Base-by-base conservation (phyloP, 2,329 filamentous ascomycete genomes). In the Colletotrichum sp. region DNA sequence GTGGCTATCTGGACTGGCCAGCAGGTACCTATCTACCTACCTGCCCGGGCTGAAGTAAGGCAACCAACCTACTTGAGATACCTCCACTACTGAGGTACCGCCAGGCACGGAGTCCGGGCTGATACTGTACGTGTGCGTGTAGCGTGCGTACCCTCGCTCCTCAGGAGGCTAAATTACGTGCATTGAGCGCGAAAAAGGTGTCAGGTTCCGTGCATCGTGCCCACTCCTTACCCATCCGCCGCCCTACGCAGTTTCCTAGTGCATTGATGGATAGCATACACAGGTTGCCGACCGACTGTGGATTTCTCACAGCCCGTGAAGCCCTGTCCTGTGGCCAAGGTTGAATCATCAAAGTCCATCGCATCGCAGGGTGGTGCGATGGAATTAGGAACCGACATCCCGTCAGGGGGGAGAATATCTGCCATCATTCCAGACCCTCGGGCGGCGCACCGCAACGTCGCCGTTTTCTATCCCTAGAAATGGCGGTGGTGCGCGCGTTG, bases 351-450 rank as follows among this genome's bases (percentile, higher is more conserved):
- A 30, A 24, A 52, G 39, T 8, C 24, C 12, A 21, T 69, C 30
- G 34, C 26, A 36, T 49, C 32, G 18, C 24, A 21, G n/a, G 67
- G 21, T 26, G 26, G 10, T 44, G 26, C 13, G 21, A 39, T 64
- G 57, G 39, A 62, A 70, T 70, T 69, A 44, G 30, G 36, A 71
- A 32, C 67, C 32, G 57, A 24, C n/a, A 21, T 52, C 44, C n/a
- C n/a, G 44, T 74, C 67, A 74, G 59, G 66, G 71, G 66, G 67
- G 30, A 44, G 55, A 44, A 49, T 39, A 63, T 59, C 66, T 71
- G 32, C 67, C 63, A 59, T 36, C 32, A 70, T 62, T 74, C 39
- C 62, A 70, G 36, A 21, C 44, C 12, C 44, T 52, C n/a, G 10
- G n/a, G n/a, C n/a, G n/a, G 44, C 44, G 44, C 44, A 21, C 9